Evolutionary conservation across 2,329 filamentous ascomycete species (phyloP), one percentile per base, ranked within the genome.

Genomic region (Talaromyces rugulosus): DNA sequence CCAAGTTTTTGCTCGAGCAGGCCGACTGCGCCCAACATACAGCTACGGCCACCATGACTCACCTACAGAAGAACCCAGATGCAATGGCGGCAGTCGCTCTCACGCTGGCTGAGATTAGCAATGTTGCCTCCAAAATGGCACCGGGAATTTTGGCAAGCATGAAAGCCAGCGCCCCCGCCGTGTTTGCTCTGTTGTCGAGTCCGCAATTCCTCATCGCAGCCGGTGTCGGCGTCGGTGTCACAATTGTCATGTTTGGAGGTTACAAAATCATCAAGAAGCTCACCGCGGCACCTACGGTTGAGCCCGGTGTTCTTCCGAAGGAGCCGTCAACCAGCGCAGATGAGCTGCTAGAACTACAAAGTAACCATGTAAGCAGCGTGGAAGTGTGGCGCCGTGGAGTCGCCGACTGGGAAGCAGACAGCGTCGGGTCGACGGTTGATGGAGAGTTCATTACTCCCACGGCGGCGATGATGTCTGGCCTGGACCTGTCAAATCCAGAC

Each of bases 201-300:
- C 95, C 95, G 0, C 92, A 99, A 71, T 99, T 99, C 73, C 85
- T 97, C 65, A 96, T 99, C 69, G 92, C 92, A 4, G 92, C 91
- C 0, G 91, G 93, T 51, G 87, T 96, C 14, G 91, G 90, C 0
- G 87, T 96, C 0, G 95, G 95, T 14, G 88, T 96, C n/a, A 98
- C 95, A 0, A 88, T 98, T 8, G 91, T 99, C 69, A 93, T 95
- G 75, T 91, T 99, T 63, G 95, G 95, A 59, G 94, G 95, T 5
- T 98, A 92, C 85, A 98, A 96, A 79, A 97, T 99, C 74, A 88
- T 99, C 77, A 96, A 97, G 82, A 89, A 87, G 68, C 91, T 98
- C 67, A 80, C 81, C 69, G 79, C 73, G 14, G 65, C 60, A 67
- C 70, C 40, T 60, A 64, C 58, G 62, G 63, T 40, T 16, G 51